Conservation (phyloP, 176 grass and related monocot species). For the Lolium perenne region DNA sequence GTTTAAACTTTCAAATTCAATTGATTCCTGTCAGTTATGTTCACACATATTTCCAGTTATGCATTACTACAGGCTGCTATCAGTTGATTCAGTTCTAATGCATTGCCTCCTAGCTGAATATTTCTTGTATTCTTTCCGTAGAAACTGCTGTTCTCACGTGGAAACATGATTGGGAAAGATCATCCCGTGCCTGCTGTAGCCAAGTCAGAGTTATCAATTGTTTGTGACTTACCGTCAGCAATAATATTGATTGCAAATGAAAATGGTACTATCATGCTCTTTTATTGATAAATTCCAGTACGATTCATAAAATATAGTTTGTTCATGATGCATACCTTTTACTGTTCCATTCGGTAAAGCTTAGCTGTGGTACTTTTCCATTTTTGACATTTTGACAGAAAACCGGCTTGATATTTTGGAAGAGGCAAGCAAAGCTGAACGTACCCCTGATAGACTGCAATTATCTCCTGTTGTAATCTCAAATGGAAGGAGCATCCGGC, state of each 20-base stretch:
- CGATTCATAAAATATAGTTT: slow-evolving; percentile 26
- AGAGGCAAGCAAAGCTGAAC: slow-evolving; percentile 67
- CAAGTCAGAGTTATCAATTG: slow-evolving; percentile 64
- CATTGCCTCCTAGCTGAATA: slow-evolving; percentile 20
- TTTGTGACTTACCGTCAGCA: slow-evolving; percentile 82
- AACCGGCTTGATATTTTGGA: slow-evolving; percentile 76
- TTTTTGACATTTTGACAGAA: slow-evolving; percentile 56
- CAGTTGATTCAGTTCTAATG: slow-evolving; percentile 24
- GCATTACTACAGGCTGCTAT: not conserved
- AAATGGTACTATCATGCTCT: slow-evolving; percentile 73
- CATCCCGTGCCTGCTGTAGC: slow-evolving; percentile 70
- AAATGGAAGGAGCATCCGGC: slow-evolving; percentile 77
- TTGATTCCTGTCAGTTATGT: slow-evolving; percentile 9
- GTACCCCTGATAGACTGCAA: slow-evolving; percentile 71
- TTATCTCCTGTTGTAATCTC: slow-evolving; percentile 77
- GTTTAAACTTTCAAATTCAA: slow-evolving; percentile 5
- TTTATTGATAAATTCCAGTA: slow-evolving; percentile 35
- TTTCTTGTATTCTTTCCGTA: slow-evolving; percentile 47
- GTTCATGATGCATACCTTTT: slow-evolving; percentile 23
- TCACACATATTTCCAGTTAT: slow-evolving; percentile 31
- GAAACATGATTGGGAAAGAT: slow-evolving; percentile 88
- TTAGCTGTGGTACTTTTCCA: slow-evolving; percentile 7
- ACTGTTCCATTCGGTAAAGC: not conserved
- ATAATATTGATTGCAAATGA: slow-evolving; percentile 95
- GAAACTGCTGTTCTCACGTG: slow-evolving; percentile 90